These are phyloP conservation scores for Colletotrichum viniferum DNA, from an alignment of 2,329 filamentous ascomycete genomes.

Conservation along the genomic window DNA sequence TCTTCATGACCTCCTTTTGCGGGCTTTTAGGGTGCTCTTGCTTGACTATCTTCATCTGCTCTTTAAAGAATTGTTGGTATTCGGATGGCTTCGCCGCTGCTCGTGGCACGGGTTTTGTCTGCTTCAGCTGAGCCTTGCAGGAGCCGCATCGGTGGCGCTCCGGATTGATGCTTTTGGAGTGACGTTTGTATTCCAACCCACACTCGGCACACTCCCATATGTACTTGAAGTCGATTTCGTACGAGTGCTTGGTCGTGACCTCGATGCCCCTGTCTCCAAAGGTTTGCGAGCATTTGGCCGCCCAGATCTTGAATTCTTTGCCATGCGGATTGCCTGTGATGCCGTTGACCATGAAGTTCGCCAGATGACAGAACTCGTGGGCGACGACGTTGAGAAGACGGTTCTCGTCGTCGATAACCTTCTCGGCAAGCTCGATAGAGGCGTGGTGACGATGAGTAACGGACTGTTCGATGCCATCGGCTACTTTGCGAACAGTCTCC, in stretches of 20 bases:
- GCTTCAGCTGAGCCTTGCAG: constrained; percentile 74
- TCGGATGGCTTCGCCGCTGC: constrained; percentile 37
- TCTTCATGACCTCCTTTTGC: constrained; percentile 73
- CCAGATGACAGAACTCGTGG: constrained; percentile 94
- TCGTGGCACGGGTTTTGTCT: constrained; percentile 80
- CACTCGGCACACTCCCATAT: constrained; percentile 80
- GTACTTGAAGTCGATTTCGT: constrained; percentile 92
- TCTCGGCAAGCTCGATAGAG: constrained; percentile 85
- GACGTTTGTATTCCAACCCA: constrained; percentile 75
- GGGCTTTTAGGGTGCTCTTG: constrained; percentile 58
- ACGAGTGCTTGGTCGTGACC: constrained; percentile 89
- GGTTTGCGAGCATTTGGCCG: constrained; percentile 53
- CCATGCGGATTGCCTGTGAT: constrained; percentile 82
- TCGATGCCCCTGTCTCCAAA: constrained; percentile 69
- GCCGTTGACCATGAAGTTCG: constrained; percentile 86
- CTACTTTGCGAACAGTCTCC: constrained; percentile 50
- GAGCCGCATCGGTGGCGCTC: constrained; percentile 73
- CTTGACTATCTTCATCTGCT: constrained; percentile 68
- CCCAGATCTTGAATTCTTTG: constrained; percentile 82
- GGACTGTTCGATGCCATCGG: constrained; percentile 27
- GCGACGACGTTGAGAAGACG: constrained; percentile 89
- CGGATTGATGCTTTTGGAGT: constrained; percentile 84
- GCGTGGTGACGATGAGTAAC: constrained; percentile 62
- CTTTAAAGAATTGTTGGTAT: constrained; percentile 64
- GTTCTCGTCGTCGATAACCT: constrained; percentile 80